Evolutionary conservation across 352 stramenopile genomes (phyloP), one percentile per base, ranked within the genome.

Genomic region (Blastocystis sp.): DNA sequence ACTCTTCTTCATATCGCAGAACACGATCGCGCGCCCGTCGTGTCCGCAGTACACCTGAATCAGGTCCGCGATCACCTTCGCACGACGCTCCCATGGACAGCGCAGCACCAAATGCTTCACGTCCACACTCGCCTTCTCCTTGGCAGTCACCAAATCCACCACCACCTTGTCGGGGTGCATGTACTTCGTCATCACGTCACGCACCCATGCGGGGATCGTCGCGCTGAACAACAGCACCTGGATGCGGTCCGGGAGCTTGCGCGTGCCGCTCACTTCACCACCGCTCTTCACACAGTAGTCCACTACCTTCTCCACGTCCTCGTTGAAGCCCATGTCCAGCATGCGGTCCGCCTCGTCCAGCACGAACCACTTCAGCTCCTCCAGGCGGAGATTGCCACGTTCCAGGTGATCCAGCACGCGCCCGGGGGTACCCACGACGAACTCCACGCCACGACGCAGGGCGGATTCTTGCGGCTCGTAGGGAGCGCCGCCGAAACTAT

Each of bases 281-380:
- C 88, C 60, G n/a, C 74, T 88, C 66, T 93, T 86, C 53, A 94
- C 90, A 90, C 95, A 95, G 17, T 91, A 92, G 11, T 91, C 90
- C 76, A 96, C 95, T 2, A 96, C 93, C 92, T 96, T 96, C 90
- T 97, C 92, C 81, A 98, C 94, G 88, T 97, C 94, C 82, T 97
- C 94, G 89, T 94, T 94, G 91, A 97, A 97, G 61, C 94, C 94
- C 94, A 98, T 97, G 89, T 98, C 94, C 14, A 98, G 91, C 94
- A 98, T 97, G 45, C 94, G 95, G 88, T 98, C 95, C 21, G 94
- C 94, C 89, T 98, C 95, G 89, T 98, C 95, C 9, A 98, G 91
- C 62, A 98, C 95, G 59, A 97, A 89, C 84, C 96, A 96, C 89
- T 95, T 91, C 86, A 94, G 92, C 79, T 94, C 91, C 87, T 94